phyloP scores from a whole-genome alignment of 495 filamentous ascomycete species.

The Tuber umbilicatum region DNA sequence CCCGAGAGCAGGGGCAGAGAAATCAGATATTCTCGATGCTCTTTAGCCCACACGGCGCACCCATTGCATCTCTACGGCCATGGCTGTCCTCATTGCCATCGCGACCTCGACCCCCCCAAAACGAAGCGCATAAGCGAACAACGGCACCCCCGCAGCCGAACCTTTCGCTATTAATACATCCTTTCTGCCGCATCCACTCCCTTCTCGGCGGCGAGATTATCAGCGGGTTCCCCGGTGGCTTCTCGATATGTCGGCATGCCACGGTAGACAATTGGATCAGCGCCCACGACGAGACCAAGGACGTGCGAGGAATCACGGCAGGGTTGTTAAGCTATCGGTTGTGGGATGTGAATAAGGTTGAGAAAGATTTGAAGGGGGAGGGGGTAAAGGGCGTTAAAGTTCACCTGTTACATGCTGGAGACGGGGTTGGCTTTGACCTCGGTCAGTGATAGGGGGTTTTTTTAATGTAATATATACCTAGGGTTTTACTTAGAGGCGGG shows the following conservation, averaged over 20 bases:
- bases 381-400: conserved; percentile 10
- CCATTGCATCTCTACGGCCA: conserved; percentile 9
- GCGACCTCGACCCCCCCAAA: background rate
- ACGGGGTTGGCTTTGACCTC: background rate
- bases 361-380: conserved; percentile 12
- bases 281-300: conserved; percentile 21
- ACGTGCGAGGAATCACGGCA: conserved; percentile 19
- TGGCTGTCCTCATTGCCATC: conserved; percentile 21
- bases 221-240: conserved; percentile 18
- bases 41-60: conserved; percentile 27
- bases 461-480: background rate
- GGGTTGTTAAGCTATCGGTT: conserved; percentile 6
- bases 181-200: conserved; percentile 19
- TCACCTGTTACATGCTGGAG: background rate
- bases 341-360: conserved; percentile 17
- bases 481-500: background rate
- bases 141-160: background rate
- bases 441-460: background rate
- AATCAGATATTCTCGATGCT: conserved; percentile 8
- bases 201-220: conserved; percentile 24
- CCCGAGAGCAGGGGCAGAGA: background rate
- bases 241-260: conserved; percentile 16
- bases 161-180: conserved; percentile 20
- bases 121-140: background rate
- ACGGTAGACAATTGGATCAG: conserved; percentile 21